These are phyloP conservation scores for Calamus simplicifolius DNA, from an alignment of 176 grass and related monocot species.

Conservation along the genomic window DNA sequence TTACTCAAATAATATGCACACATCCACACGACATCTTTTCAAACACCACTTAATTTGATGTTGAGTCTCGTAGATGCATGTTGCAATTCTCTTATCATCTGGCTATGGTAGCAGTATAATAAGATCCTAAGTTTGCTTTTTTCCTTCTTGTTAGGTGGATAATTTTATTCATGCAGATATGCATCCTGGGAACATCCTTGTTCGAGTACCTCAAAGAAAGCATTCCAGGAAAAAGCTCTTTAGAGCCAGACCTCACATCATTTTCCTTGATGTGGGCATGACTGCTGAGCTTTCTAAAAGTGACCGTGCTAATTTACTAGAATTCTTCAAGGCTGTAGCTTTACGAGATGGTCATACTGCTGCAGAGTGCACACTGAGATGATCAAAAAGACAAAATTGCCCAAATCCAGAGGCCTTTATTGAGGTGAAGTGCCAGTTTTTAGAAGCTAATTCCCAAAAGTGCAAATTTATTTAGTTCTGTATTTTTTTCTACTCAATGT, in stretches of 20 bases:
- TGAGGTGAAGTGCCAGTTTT: constrained; percentile 44
- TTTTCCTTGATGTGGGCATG: constrained; percentile 96
- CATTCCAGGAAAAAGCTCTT: constrained; percentile 48
- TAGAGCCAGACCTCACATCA: constrained; percentile 74
- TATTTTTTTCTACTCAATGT: too few relatives aligned
- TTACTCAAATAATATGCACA: too few relatives aligned
- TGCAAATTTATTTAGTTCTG: too few relatives aligned
- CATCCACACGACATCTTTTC: too few relatives aligned
- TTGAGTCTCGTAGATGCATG: too few relatives aligned
- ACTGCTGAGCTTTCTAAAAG: constrained; percentile 76
- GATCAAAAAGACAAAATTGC: constrained; percentile 73
- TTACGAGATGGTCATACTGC: constrained; percentile 78
- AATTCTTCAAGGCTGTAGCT: constrained; percentile 90
- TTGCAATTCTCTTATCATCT: too few relatives aligned
- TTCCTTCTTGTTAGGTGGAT: constrained; percentile 43
- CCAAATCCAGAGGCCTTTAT: constrained; percentile 79
- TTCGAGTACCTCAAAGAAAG: constrained; percentile 56
- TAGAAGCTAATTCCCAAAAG: not conserved
- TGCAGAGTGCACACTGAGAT: constrained; percentile 72
- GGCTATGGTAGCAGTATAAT: too few relatives aligned
- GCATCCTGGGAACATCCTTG: constrained; percentile 98
- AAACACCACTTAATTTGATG: too few relatives aligned
- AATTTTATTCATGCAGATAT: constrained; percentile 99
- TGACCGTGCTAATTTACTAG: constrained; percentile 72
- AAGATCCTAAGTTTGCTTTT: too few relatives aligned